Conservation (phyloP, 257 asterid genomes). For the Salvia hispanica region DNA sequence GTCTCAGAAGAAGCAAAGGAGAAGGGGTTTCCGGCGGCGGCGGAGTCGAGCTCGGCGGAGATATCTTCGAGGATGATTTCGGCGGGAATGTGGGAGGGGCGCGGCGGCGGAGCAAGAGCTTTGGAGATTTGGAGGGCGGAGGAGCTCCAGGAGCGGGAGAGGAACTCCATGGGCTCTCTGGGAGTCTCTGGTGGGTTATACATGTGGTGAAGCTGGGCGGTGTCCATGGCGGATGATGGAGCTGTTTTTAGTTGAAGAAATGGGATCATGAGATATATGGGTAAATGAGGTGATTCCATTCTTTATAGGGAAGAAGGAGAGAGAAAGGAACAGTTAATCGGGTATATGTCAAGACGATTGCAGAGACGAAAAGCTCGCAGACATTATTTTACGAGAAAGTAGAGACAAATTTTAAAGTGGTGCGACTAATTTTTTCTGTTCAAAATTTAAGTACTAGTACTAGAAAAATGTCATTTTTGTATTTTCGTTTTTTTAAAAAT, state of each 20-base stretch:
- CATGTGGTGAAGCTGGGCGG: conserved; percentile 42
- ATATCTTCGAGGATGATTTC: too few relatives aligned
- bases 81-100: too few relatives aligned
- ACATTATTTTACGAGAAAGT: neutral
- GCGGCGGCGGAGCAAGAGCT: conserved; percentile 50
- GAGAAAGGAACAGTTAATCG: conserved; percentile 10
- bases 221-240: conserved; percentile 44
- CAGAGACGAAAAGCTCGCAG: conserved; percentile 21
- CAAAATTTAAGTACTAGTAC: too few relatives aligned
- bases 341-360: conserved; percentile 22
- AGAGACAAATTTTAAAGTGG: too few relatives aligned
- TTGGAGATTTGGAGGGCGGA: conserved; percentile 82
- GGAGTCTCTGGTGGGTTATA: conserved; percentile 83
- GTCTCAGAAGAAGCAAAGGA: conserved; percentile 86
- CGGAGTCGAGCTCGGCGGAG: conserved; percentile 16
- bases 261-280: conserved; percentile 24
- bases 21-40: conserved; percentile 81
- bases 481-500: too few relatives aligned
- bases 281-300: neutral
- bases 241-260: neutral
- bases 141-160: conserved; percentile 89
- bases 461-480: too few relatives aligned
- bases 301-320: conserved; percentile 32
- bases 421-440: too few relatives aligned
- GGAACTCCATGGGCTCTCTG: conserved; percentile 90